phyloP scores from a whole-genome alignment of 306 rosid genomes.

The Luffa aegyptiaca region DNA sequence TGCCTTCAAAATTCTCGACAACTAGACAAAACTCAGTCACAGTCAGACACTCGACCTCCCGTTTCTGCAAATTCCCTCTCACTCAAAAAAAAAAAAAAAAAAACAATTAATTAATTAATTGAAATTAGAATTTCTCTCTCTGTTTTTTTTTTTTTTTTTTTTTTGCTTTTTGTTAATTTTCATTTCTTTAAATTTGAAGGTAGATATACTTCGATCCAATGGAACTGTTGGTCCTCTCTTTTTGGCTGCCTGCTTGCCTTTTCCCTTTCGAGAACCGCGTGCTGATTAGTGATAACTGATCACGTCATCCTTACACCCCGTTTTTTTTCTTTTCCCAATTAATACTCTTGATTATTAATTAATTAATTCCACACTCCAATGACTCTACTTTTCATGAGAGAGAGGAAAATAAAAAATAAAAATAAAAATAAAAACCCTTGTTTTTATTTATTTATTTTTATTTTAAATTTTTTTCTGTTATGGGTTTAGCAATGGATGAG shows the following conservation, averaged over 20 bases:
- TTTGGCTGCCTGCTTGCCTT: slow-evolving; percentile 29
- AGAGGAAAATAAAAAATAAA: neutral
- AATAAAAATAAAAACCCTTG: neutral
- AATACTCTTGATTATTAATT: neutral
- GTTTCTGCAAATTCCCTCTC: slow-evolving; percentile 14
- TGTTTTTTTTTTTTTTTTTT: neutral
- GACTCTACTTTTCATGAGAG: neutral
- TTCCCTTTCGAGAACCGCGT: slow-evolving; percentile 61
- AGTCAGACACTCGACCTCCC: slow-evolving; percentile 6
- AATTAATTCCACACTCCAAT: neutral
- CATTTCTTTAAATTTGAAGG: neutral
- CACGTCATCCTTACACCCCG: slow-evolving; percentile 45
- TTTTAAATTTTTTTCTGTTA: neutral
- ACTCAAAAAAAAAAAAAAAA: too few relatives aligned
- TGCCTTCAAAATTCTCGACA: slow-evolving; percentile 66
- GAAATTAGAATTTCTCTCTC: neutral
- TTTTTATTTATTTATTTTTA: neutral
- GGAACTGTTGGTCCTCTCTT: slow-evolving; percentile 31
- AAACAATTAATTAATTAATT: too few relatives aligned
- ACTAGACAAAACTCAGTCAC: slow-evolving; percentile 51
- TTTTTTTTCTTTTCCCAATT: neutral
- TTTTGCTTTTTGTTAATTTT: neutral
- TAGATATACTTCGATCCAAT: slow-evolving; percentile 33
- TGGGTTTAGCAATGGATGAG: slow-evolving; percentile 12
- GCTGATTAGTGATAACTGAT: slow-evolving; percentile 49